Percentiles rank a stretch among this genome's conserved stretches.
These are phyloP conservation scores for Annulohypoxylon truncatum DNA, from an alignment of 2,329 filamentous ascomycete genomes.

Conservation along the genomic window DNA sequence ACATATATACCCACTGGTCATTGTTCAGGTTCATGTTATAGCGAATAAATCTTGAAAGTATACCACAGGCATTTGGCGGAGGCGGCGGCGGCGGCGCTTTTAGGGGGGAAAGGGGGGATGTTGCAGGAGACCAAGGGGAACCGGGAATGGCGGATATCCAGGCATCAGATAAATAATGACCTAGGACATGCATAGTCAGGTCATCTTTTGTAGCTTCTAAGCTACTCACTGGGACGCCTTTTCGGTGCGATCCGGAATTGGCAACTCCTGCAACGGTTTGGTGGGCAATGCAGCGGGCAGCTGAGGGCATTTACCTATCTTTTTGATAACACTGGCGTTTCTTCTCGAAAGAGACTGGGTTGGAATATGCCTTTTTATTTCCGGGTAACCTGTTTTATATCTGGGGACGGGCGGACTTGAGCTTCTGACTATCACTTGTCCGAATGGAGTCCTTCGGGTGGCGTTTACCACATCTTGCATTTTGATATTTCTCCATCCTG, in stretches of 20 bases:
- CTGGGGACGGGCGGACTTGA: slow-evolving; percentile 21
- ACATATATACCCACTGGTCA: slow-evolving; percentile 38
- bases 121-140: slow-evolving; percentile 17
- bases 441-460: slow-evolving; percentile 31
- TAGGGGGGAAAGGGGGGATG: slow-evolving; percentile 1
- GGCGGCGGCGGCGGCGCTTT: slow-evolving; percentile 31
- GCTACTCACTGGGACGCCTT: slow-evolving; percentile 11
- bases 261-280: slow-evolving; percentile 20
- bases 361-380: slow-evolving; percentile 22
- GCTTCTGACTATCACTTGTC: slow-evolving; percentile 22
- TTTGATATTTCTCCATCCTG: slow-evolving; percentile 9
- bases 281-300: slow-evolving; percentile 16
- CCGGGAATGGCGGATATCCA: slow-evolving; percentile 11
- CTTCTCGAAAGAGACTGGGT: slow-evolving; percentile 22
- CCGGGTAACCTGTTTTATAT: slow-evolving; percentile 17
- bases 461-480: slow-evolving; percentile 33
- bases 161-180: slow-evolving; percentile 18
- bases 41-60: slow-evolving; percentile 31
- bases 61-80: slow-evolving; percentile 29
- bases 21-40: slow-evolving; percentile 30
- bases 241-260: slow-evolving; percentile 11
- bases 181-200: background rate
- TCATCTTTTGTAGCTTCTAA: slow-evolving; percentile 17
- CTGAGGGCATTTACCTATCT: slow-evolving; percentile 22
- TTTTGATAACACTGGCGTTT: slow-evolving; percentile 34